Evolutionary conservation across 2,329 filamentous ascomycete species (phyloP).

Genomic region (Zasmidium cellare): DNA sequence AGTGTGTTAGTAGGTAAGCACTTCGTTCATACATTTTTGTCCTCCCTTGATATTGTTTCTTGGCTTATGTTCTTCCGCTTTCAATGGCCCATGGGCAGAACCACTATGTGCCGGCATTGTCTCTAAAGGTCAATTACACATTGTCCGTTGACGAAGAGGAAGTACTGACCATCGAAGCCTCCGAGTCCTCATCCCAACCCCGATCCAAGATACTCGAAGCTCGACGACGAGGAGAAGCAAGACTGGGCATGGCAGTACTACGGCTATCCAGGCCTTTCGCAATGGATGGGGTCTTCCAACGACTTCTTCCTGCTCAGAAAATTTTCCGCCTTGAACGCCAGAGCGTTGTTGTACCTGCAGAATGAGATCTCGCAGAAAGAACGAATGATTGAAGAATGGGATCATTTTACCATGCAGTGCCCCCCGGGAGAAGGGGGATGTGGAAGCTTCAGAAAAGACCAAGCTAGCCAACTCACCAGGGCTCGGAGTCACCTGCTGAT

Average conservation of each 20-base stretch:
- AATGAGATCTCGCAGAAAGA: constrained; percentile 12
- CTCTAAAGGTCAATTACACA: no score
- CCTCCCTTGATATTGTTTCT: no score
- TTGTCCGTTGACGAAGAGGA: no score
- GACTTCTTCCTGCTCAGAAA: constrained; percentile 16
- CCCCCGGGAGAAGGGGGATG: background rate
- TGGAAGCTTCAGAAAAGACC: background rate
- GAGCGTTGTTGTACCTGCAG: constrained; percentile 14
- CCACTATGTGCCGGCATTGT: no score
- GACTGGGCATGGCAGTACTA: constrained; percentile 8
- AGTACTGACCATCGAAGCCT: no score
- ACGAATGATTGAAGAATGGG: constrained; percentile 7
- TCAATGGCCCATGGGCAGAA: no score
- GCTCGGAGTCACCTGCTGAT: background rate
- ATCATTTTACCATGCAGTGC: constrained; percentile 1
- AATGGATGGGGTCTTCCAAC: constrained; percentile 9
- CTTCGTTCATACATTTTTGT: no score
- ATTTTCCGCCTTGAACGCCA: constrained; percentile 9
- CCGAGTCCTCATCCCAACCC: no score
- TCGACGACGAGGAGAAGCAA: no score
- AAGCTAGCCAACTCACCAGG: background rate
- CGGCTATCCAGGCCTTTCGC: constrained; percentile 12
- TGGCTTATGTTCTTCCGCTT: no score
- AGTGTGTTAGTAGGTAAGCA: no score
- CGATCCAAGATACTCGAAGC: no score